Evolutionary conservation across 2,329 filamentous ascomycete genomes (phyloP).

Genomic region (Talaromyces albobiverticillius): DNA sequence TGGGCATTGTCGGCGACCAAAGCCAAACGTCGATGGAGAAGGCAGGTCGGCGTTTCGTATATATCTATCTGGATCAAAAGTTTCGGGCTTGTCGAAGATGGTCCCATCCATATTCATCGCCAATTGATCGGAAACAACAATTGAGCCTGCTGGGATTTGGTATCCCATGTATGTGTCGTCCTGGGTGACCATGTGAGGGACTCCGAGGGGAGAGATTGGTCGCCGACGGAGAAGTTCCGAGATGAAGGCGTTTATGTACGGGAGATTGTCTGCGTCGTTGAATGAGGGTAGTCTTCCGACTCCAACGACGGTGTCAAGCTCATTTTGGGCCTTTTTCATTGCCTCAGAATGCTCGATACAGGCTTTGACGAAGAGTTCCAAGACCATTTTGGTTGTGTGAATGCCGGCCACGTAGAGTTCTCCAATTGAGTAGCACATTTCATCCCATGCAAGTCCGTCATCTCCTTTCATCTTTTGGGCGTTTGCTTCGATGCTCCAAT

Average conservation of each 20-base stretch:
- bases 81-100: slow-evolving; percentile 35
- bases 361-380: slow-evolving; percentile 22
- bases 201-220: slow-evolving; percentile 40
- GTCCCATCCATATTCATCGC: slow-evolving; percentile 40
- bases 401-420: slow-evolving; percentile 5
- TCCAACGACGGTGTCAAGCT: slow-evolving; percentile 30
- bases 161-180: slow-evolving; percentile 48
- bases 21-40: slow-evolving; percentile 56
- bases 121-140: slow-evolving; percentile 42
- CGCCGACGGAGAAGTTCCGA: slow-evolving; percentile 34
- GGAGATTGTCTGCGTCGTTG: slow-evolving; percentile 24
- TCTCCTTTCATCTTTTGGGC: neutral
- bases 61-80: slow-evolving; percentile 37
- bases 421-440: slow-evolving; percentile 2
- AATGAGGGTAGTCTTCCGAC: slow-evolving; percentile 27
- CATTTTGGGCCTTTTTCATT: slow-evolving; percentile 34
- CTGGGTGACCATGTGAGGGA: slow-evolving; percentile 44
- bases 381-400: slow-evolving; percentile 3
- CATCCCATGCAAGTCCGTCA: neutral
- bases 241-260: slow-evolving; percentile 29
- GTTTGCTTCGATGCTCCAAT: neutral
- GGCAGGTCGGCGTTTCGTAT: slow-evolving; percentile 45
- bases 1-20: slow-evolving; percentile 52
- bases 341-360: slow-evolving; percentile 29
- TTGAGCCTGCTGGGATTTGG: slow-evolving; percentile 46